phyloP scores from a whole-genome alignment of 371 early-diverging fungal genomes.

The Nematocida ironsii region DNA sequence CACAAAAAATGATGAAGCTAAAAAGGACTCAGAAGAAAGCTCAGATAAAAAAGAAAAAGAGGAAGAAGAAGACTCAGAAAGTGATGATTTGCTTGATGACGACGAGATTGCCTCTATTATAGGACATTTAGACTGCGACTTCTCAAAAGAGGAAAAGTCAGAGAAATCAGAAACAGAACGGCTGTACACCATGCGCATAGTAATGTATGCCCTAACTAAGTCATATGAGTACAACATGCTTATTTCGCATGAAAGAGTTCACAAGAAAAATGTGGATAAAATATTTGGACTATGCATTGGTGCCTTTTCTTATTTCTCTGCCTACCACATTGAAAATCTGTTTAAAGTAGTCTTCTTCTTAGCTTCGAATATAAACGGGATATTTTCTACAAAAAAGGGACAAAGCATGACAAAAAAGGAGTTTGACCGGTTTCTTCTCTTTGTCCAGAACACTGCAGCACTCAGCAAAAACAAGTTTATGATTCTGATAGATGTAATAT shows the following conservation, averaged over 20 bases:
- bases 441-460: constrained; percentile 42
- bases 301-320: constrained; percentile 19
- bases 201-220: constrained; percentile 27
- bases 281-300: constrained; percentile 30
- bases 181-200: constrained; percentile 17
- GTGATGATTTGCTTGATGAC: not conserved
- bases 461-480: constrained; percentile 48
- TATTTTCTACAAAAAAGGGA: constrained; percentile 28
- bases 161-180: constrained; percentile 21
- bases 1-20: not conserved
- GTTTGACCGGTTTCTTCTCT: constrained; percentile 39
- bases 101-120: constrained; percentile 31
- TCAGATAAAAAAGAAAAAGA: not conserved
- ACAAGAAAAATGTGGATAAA: constrained; percentile 23
- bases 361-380: constrained; percentile 36
- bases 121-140: constrained; percentile 39
- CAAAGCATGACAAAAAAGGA: constrained; percentile 36
- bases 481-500: constrained; percentile 32
- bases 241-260: constrained; percentile 23
- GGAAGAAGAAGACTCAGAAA: constrained; percentile 16
- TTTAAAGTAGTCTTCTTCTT: constrained; percentile 41
- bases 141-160: constrained; percentile 4
- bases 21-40: not conserved
- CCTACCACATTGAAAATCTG: constrained; percentile 14
- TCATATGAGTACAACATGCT: constrained; percentile 42